Evolutionary conservation across 78 protist species (phyloP).

Genomic region (Dictyostelium capitatum): DNA sequence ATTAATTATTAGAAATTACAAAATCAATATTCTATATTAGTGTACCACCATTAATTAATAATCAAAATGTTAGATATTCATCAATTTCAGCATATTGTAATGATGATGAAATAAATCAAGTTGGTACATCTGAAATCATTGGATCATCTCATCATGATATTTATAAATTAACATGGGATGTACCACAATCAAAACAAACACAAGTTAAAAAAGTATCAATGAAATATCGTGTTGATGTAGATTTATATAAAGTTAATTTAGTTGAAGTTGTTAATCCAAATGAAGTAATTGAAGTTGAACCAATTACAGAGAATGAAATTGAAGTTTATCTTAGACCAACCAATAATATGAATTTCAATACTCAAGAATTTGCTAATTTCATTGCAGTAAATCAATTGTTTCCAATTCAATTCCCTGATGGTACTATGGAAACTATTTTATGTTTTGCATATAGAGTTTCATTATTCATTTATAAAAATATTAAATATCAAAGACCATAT

Average conservation of each 20-base stretch:
- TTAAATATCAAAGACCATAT: neutral
- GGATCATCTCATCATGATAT: neutral
- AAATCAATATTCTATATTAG: neutral
- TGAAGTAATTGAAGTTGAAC: slow-evolving; percentile 8
- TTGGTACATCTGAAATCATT: neutral
- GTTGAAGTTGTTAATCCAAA: neutral
- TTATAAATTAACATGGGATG: neutral
- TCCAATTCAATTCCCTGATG: neutral
- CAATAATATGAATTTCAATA: neutral
- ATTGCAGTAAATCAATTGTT: neutral
- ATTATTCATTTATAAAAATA: neutral
- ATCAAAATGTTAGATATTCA: neutral
- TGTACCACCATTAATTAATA: slow-evolving; percentile 15
- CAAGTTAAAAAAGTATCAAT: neutral
- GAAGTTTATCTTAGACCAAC: neutral
- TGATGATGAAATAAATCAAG: neutral
- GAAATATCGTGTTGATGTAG: slow-evolving; percentile 18
- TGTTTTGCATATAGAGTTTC: slow-evolving; percentile 19
- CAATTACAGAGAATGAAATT: slow-evolving; percentile 3
- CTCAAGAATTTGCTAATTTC: slow-evolving; percentile 1
- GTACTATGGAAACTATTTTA: neutral
- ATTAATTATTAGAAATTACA: neutral
- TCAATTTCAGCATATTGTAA: neutral
- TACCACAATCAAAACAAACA: neutral
- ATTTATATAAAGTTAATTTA: neutral